Base-by-base conservation (phyloP, 2,329 filamentous ascomycete species). In the Botryotinia narcissicola region DNA sequence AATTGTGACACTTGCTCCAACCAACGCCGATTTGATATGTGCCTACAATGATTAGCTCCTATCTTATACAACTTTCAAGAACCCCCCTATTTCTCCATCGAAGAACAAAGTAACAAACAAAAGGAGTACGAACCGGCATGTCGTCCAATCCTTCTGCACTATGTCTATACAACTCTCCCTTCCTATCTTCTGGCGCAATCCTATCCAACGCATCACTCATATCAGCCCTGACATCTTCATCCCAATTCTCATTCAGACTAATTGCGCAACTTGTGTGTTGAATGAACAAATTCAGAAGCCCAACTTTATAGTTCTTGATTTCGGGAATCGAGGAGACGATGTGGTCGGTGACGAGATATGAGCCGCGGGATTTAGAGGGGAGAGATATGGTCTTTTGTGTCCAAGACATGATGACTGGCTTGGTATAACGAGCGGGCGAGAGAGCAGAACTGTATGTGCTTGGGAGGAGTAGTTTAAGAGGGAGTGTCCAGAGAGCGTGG, bases 261-360 rank as follows among this genome's bases (percentile, higher is more conserved):
- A 99, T 87, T 20, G 93, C 96, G 83, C 94, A 97, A 80, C 90
- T 94, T 8, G 96, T 99, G 84, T 99, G 96, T 84, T 99, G 95
- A 72, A 98, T 87, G 82, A 98, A 99, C 64, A 99, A 87, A 82
- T 97, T 91, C 75, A 98, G 85, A 75, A 97, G 84, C 62, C 94
- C 94, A 78, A 96, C 89, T 82, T 95, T 95, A 88, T 97, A 97
- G 77, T 89, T 82, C 74, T 87, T 86, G 76, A 98, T 88, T 83
- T 98, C 94, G 6, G 95, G 95, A 0, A 98, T 84, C 74, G 90
- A 85, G 68, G 86, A 85, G 40, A 89, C 78, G 73, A 98, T 88
- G 70, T 91, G 86, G 81, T 95, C 90, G 69, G 95, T 98, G 79
- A 98, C 88, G 74, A 98, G 92, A 84, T 98, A 98, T 71, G 90